Evolutionary conservation across 2,329 filamentous ascomycete species (phyloP), one percentile per base, ranked within the genome.

Genomic region (Paecilomyces sp.): DNA sequence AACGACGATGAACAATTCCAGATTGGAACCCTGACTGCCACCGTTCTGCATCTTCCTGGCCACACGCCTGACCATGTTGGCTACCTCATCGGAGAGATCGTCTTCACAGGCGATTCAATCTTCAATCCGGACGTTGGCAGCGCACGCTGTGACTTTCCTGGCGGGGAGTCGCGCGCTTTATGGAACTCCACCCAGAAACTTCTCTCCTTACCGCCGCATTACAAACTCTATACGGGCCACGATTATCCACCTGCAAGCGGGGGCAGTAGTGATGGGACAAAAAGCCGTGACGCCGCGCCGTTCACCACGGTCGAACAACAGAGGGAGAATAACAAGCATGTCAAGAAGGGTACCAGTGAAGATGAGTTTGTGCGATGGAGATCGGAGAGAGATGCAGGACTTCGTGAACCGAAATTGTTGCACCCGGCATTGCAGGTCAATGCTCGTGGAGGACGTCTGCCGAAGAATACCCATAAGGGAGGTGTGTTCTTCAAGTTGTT

Each of bases 21-120:
- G 0, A 75, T 88, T 41, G 84, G 85, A 0, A 58, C 67, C 0
- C 33, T 87, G 13, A 66, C 63, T 1, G 80, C 71, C 0, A 73
- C 67, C 2, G 83, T 78, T 0, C 67, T 87, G 0, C 80, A 86
- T 63, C 77, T 88, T 0, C 83, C 84, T 0, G 85, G 84, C 0
- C 83, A 87, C 63, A 86, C 84, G 0, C 83, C 84, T 0, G 85
- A 87, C 62, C 83, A 87, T 58, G 65, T 85, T 13, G 85, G 84
- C 0, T 88, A 88, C 61, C 70, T 73, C 34, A 79, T 87, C 56
- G 83, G 81, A 6, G 55, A 56, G 11, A 68, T 68, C 24, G 74
- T 84, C 0, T 83, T 84, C 53, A 77, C 74, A 3, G 82, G 81
- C 0, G 81, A 84, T 60, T 81, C 78, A 0, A 70, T 84, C 31